A percentile compares a stretch with the other conserved stretches of the same genome.
Evolutionary conservation across 140 eudicot species (phyloP).

Genomic region (Cichorium intybus): DNA sequence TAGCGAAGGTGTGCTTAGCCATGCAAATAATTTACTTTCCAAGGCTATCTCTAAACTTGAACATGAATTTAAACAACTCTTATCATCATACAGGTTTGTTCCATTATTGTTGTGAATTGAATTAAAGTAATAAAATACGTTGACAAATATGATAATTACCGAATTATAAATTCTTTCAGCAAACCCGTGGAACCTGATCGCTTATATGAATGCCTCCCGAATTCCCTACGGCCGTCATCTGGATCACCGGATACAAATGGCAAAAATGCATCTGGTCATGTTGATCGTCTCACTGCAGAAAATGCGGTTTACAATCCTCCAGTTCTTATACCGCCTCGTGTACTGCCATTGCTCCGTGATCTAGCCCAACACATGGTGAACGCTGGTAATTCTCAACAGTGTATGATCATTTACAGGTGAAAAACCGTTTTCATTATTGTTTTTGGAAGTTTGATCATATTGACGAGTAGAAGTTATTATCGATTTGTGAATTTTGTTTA

Average conservation of each 20-base stretch:
- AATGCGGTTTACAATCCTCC: conserved; percentile 85
- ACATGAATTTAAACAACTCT: conserved; percentile 77
- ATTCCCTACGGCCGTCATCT: conserved; percentile 82
- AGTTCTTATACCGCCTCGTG: conserved; percentile 82
- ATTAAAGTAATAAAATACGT: no score
- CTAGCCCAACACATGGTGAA: conserved; percentile 88
- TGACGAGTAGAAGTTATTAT: background rate
- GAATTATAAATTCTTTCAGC: conserved; percentile 38
- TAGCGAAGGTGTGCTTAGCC: conserved; percentile 68
- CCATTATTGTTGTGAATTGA: no score
- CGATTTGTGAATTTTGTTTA: conserved; percentile 9
- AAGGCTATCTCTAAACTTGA: conserved; percentile 89
- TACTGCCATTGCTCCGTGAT: conserved; percentile 80
- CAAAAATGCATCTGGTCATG: conserved; percentile 54
- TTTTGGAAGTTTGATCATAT: background rate
- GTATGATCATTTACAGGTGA: conserved; percentile 78
- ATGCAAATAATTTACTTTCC: conserved; percentile 68
- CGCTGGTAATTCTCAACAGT: conserved; percentile 78
- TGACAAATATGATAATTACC: background rate
- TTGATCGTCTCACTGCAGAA: conserved; percentile 45
- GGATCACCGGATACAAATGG: conserved; percentile 63
- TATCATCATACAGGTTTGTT: conserved; percentile 73
- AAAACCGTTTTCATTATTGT: background rate
- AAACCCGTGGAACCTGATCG: conserved; percentile 91
- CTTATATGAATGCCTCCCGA: conserved; percentile 85